These are phyloP conservation scores for Eucalyptus cladocalyx DNA, from an alignment of 345 rosid species.

Conservation along the genomic window DNA sequence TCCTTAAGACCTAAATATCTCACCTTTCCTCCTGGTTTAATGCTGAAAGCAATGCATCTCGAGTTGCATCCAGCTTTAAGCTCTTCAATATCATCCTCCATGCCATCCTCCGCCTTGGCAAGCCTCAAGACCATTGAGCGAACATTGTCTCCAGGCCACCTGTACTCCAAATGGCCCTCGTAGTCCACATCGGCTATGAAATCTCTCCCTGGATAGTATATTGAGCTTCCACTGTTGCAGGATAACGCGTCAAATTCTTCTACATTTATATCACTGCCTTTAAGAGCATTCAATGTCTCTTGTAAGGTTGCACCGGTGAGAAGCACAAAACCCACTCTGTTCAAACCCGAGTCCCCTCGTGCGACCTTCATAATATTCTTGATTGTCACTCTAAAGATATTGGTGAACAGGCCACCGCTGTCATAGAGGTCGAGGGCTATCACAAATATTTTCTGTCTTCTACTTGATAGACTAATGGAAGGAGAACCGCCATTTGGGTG, in stretches of 20 bases:
- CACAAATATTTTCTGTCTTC: slow-evolving; percentile 72
- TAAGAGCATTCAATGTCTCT: slow-evolving; percentile 44
- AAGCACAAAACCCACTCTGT: slow-evolving; percentile 53
- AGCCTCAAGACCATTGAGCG: slow-evolving; percentile 35
- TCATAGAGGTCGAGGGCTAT: slow-evolving; percentile 60
- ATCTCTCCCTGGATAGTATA: slow-evolving; percentile 77
- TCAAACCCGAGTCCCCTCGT: slow-evolving; percentile 25
- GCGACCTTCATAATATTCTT: slow-evolving; percentile 59
- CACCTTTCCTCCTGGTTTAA: slow-evolving; percentile 68
- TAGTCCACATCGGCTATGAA: slow-evolving; percentile 61
- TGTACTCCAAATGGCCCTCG: slow-evolving; percentile 64
- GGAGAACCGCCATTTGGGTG: slow-evolving; percentile 24
- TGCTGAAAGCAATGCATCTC: slow-evolving; percentile 50
- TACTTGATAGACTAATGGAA: slow-evolving; percentile 43
- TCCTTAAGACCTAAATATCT: background rate
- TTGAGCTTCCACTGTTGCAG: slow-evolving; percentile 79
- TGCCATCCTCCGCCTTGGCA: slow-evolving; percentile 35
- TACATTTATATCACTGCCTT: slow-evolving; percentile 35
- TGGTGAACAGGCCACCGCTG: slow-evolving; percentile 24
- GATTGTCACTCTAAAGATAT: slow-evolving; percentile 32
- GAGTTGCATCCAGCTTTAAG: slow-evolving; percentile 30
- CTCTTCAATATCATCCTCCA: slow-evolving; percentile 39
- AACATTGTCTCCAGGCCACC: slow-evolving; percentile 86
- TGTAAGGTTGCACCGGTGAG: slow-evolving; percentile 48
- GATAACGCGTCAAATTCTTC: slow-evolving; percentile 77